Evolutionary conservation across 2,329 filamentous ascomycete genomes (phyloP), one percentile per base, ranked within the genome.

Genomic region (Penicillium brevicompactum): DNA sequence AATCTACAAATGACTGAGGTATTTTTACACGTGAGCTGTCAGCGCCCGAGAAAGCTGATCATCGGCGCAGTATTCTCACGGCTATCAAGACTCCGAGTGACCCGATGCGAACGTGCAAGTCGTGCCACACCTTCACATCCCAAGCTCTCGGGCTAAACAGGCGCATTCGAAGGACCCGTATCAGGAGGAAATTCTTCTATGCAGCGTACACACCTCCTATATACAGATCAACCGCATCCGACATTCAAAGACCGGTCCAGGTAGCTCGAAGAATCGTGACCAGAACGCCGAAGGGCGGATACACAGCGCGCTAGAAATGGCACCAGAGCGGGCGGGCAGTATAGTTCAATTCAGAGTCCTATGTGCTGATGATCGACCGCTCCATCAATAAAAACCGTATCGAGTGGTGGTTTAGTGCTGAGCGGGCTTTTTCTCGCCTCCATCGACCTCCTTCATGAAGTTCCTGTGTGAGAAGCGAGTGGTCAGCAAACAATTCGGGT

Each of bases 381-480:
- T 57, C 55, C 57, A 57, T 62, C 56, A 46, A 55, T 55, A 46
- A 55, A 53, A 57, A 56, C 56, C 51, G 51, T 56, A 44, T 53
- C 53, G 48, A 51, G 30, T 42, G 34, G 32, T 46, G 7, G 42
- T 62, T 62, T 74, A 75, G 55, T 77, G 74, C 57, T 74, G 71
- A 41, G 70, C 71, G 49, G 63, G 49, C 69, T 79, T 79, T 64
- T 78, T 75, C 50, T 75, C 74, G 57, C 78, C 78, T 50, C 74
- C 76, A 59, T 81, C 76, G 48, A 78, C 73, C 55, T 74, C 74
- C 61, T 81, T 79, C 65, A 82, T 56, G 68, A 82, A 82, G 55
- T 81, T 76, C 70, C 80, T 82, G 63, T 82, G 63, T 51, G 34
- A 30, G 11, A 30, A 11, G 21, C n/a, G 24, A 11, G 2, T 6